A percentile compares a stretch with the other conserved stretches of the same genome.
These are phyloP conservation scores for Emericellopsis atlantica DNA, from an alignment of 2,329 filamentous ascomycete genomes.

Conservation along the genomic window DNA sequence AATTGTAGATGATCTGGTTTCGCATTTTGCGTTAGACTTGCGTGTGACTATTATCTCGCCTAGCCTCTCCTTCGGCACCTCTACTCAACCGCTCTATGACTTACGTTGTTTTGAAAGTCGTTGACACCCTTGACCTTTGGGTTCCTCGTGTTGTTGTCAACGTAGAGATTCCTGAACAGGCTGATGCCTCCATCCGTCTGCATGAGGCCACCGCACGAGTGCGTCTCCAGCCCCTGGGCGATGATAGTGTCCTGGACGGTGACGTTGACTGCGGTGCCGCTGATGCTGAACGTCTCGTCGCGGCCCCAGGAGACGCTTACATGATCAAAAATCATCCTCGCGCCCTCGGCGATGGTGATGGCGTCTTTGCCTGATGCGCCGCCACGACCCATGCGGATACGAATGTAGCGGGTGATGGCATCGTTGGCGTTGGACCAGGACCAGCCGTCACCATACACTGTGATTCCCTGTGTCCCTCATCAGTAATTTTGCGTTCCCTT, in stretches of 20 bases:
- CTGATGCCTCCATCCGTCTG: constrained; percentile 35
- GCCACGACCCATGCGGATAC: constrained; percentile 38
- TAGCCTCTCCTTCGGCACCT: not conserved
- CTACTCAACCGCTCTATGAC: not conserved
- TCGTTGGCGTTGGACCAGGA: constrained; percentile 38
- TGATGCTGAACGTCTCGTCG: constrained; percentile 41
- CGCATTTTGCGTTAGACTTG: constrained; percentile 3
- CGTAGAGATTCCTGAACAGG: constrained; percentile 41
- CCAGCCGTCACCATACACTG: constrained; percentile 40
- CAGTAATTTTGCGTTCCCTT: not conserved
- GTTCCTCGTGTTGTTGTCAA: constrained; percentile 44
- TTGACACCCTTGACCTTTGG: constrained; percentile 44
- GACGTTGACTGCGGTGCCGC: constrained; percentile 30
- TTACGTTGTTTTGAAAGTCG: constrained; percentile 32
- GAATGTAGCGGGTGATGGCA: constrained; percentile 40
- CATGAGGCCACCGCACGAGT: constrained; percentile 38
- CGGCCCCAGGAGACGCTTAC: constrained; percentile 40
- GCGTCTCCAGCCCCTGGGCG: constrained; percentile 37
- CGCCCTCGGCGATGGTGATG: constrained; percentile 36
- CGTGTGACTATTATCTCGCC: too few species aligned
- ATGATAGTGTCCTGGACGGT: constrained; percentile 41
- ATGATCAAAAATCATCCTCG: constrained; percentile 44
- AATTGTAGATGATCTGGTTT: constrained; percentile 37
- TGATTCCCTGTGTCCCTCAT: constrained; percentile 20
- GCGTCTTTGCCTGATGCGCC: constrained; percentile 40